Conservation (phyloP, 306 rosid species). For the Cucumis hystrix region DNA sequence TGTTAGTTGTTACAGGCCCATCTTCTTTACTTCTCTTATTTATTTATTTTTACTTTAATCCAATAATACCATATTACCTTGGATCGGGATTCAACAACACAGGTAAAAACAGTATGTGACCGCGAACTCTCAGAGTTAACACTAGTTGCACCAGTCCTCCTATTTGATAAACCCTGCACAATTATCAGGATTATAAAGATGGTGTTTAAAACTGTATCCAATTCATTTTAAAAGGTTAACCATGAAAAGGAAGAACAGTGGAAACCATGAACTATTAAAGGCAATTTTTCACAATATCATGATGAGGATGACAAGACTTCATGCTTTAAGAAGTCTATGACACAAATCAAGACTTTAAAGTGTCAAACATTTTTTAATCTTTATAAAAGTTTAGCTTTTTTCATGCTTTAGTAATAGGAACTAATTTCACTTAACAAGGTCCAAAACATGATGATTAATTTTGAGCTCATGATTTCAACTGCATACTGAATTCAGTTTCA, state of each 20-base stretch:
- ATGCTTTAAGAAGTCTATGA: neutral
- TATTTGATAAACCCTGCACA: conserved; percentile 83
- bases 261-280: neutral
- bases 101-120: conserved; percentile 94
- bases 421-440: neutral
- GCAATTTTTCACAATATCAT: neutral
- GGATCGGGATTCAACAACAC: conserved; percentile 89
- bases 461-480: neutral
- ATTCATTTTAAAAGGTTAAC: neutral
- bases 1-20: neutral
- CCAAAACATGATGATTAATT: neutral
- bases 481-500: neutral
- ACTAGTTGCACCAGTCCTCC: conserved; percentile 94
- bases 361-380: neutral
- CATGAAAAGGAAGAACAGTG: neutral
- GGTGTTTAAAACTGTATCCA: neutral
- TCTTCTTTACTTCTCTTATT: too few relatives aligned
- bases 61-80: conserved; percentile 36
- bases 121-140: conserved; percentile 98
- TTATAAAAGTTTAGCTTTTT: neutral
- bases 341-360: neutral
- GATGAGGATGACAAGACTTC: neutral
- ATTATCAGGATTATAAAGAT: neutral
- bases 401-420: neutral
- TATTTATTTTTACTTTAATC: neutral